A percentile compares a stretch with the other conserved stretches of the same genome.
Conservation (phyloP, 345 rosid species). For the Populus nigra region DNA sequence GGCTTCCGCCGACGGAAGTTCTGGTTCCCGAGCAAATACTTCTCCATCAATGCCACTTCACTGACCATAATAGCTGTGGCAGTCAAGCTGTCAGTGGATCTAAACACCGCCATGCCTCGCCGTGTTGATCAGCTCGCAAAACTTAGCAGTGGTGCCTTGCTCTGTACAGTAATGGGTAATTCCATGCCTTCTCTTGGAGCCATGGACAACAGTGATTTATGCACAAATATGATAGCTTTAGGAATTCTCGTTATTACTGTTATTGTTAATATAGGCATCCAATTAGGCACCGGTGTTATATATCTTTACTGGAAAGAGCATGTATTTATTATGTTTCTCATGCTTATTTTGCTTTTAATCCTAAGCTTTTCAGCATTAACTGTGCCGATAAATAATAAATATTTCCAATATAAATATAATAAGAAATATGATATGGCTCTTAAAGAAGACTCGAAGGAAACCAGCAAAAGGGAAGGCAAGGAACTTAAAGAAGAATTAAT, state of each 20-base stretch:
- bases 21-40: conserved; percentile 75
- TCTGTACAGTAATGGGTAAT: conserved; percentile 75
- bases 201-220: conserved; percentile 58
- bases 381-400: conserved; percentile 51
- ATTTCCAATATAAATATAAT: conserved; percentile 55
- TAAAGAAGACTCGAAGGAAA: conserved; percentile 44
- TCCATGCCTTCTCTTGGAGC: conserved; percentile 85
- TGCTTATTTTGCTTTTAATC: conserved; percentile 52
- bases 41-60: conserved; percentile 78
- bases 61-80: conserved; percentile 67
- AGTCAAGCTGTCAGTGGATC: conserved; percentile 76
- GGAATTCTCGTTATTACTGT: conserved; percentile 70
- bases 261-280: conserved; percentile 67
- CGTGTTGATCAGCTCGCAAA: conserved; percentile 79
- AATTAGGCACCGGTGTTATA: conserved; percentile 75
- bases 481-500: conserved; percentile 53
- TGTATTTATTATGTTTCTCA: conserved; percentile 47
- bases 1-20: conserved; percentile 57
- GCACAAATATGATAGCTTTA: conserved; percentile 56
- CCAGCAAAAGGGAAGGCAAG: conserved; percentile 26
- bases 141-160: conserved; percentile 71
- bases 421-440: conserved; percentile 53
- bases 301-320: conserved; percentile 61
- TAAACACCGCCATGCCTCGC: conserved; percentile 87
- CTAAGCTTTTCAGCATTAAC: conserved; percentile 58